Evolutionary conservation across 2,329 filamentous ascomycete species (phyloP), one percentile per base, ranked within the genome.

Genomic region (Ampelomyces quisqualis): DNA sequence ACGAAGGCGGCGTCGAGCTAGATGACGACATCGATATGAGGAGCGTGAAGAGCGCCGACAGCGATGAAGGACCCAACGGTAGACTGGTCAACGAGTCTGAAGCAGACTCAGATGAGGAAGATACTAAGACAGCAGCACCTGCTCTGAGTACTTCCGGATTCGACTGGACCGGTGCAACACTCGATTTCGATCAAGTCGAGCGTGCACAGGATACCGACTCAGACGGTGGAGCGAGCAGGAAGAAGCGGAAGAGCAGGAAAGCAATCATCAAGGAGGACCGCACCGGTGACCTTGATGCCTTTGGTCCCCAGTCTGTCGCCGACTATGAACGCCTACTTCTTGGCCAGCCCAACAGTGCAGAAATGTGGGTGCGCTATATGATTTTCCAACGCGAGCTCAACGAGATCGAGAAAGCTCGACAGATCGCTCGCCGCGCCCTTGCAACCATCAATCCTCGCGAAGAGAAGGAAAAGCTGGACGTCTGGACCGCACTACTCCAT

Each of bases 331-430:
- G 93, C 55, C 82, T 96, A 17, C 80, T 98, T 28, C 81, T 98
- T 15, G 88, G 90, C 40, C 87, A 95, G 65, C 90, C 93, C 2
- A 90, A 97, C 71, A 91, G 88, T n/a, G 94, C 91, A 1, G 77
- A 85, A 47, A 79, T 97, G 19, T 98, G 93, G 93, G 88, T 96
- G 39, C 81, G 88, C 53, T 98, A 98, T 73, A 97, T 98, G 89
- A 90, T 90, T n/a, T 95, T 95, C 78, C 89, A 97, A 70, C 84
- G 96, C 68, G 86, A 95, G 64, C 80, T 95, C 37, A 88, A 88
- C 63, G 93, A 98, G 70, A 77, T 94, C 14, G 82, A 85, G 47
- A 93, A 90, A 70, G 90, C 93, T 9, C 83, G 91, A 34, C 86
- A 91, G 52, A 85, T 96, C 44, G 90, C 89, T 2, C 87, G 96